These are phyloP conservation scores for Nematodospora anomalae DNA, from an alignment of 1,139 yeast species.

Conservation along the genomic window DNA sequence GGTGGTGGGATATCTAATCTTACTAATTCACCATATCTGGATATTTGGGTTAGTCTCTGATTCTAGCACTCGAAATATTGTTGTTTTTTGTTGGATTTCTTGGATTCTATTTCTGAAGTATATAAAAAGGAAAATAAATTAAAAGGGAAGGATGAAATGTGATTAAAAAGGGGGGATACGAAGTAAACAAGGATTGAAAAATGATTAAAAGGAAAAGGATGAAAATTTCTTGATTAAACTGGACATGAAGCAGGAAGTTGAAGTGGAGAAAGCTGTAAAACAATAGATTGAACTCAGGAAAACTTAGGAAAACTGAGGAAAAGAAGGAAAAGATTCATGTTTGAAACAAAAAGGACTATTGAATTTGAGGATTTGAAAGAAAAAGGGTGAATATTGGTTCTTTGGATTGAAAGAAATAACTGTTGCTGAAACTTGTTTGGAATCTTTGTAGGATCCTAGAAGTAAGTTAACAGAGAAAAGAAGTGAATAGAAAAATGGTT, in stretches of 20 bases:
- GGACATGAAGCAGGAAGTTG: neutral
- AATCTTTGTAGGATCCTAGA: slow-evolving; percentile 1
- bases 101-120: slow-evolving; percentile 6
- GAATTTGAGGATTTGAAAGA: neutral
- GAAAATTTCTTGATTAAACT: slow-evolving; percentile 5
- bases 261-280: neutral
- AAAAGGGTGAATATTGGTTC: too few relatives aligned
- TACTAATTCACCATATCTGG: slow-evolving; percentile 60
- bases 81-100: slow-evolving; percentile 15
- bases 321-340: slow-evolving; percentile 5
- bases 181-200: slow-evolving; percentile 1
- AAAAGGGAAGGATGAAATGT: slow-evolving; percentile 6
- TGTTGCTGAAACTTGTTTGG: slow-evolving; percentile 1
- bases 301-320: slow-evolving; percentile 10
- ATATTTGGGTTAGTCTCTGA: slow-evolving; percentile 11
- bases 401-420: slow-evolving; percentile 3
- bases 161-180: slow-evolving; percentile 3
- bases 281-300: slow-evolving; percentile 7
- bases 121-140: neutral
- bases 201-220: slow-evolving; percentile 1
- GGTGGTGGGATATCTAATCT: slow-evolving; percentile 74
- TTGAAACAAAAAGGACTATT: too few relatives aligned
- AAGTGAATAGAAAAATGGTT: slow-evolving; percentile 5
- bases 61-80: slow-evolving; percentile 4
- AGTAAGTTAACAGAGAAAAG: slow-evolving; percentile 1